Evolutionary conservation across 495 filamentous ascomycete species (phyloP).

Genomic region (Tricharina praecox): DNA sequence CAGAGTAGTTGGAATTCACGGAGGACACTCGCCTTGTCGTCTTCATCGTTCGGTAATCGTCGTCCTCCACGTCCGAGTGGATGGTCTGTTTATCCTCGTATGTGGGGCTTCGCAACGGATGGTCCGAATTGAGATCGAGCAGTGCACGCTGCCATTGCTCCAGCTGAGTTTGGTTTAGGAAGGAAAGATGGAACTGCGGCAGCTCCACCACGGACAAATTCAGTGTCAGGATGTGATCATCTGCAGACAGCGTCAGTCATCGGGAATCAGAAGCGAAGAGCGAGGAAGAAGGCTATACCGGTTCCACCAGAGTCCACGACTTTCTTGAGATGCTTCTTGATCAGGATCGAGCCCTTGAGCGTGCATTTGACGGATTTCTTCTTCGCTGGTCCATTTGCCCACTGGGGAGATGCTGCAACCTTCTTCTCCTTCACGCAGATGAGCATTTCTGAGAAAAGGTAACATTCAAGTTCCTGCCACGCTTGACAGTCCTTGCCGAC

Average conservation of each 20-base stretch:
- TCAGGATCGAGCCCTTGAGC: slow-evolving; percentile 92
- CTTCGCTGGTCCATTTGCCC: slow-evolving; percentile 40
- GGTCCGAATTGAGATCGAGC: slow-evolving; percentile 59
- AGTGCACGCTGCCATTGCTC: slow-evolving; percentile 85
- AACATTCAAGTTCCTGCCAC: slow-evolving; percentile 98
- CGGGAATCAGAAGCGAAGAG: neutral
- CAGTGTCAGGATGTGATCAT: slow-evolving; percentile 73
- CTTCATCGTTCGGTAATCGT: slow-evolving; percentile 59
- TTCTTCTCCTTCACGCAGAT: slow-evolving; percentile 99
- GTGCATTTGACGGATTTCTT: slow-evolving; percentile 61
- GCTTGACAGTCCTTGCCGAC: slow-evolving; percentile 94
- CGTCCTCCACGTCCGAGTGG: slow-evolving; percentile 64
- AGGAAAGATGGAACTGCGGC: slow-evolving; percentile 90
- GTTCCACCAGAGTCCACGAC: slow-evolving; percentile 46
- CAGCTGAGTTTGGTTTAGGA: slow-evolving; percentile 67
- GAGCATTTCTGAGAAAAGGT: slow-evolving; percentile 95
- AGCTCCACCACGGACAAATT: slow-evolving; percentile 86
- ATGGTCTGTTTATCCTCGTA: slow-evolving; percentile 54
- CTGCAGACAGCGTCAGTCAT: slow-evolving; percentile 27
- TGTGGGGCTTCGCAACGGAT: slow-evolving; percentile 45
- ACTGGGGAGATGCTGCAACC: slow-evolving; percentile 37
- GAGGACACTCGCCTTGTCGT: slow-evolving; percentile 71
- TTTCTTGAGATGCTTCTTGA: slow-evolving; percentile 93
- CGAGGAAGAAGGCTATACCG: slow-evolving; percentile 28
- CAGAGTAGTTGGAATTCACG: slow-evolving; percentile 70